Conservation (phyloP, 768 basidiomycete species). For the Gloeostereum incarnatum region DNA sequence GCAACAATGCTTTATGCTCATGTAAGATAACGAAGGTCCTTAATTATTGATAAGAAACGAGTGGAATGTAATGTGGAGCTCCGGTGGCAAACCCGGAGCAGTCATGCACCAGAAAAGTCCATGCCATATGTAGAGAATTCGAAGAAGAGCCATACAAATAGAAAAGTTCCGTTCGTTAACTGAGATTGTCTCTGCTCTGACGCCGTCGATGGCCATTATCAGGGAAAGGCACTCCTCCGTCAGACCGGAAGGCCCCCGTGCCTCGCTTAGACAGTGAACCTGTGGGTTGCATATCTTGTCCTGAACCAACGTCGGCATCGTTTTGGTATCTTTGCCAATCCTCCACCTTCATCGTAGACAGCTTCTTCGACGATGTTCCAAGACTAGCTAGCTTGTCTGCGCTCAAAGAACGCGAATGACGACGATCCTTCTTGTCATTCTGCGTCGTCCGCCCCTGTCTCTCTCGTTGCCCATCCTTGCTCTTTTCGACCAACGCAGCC, state of each 20-base stretch:
- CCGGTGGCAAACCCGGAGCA: background rate
- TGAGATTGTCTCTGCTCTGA: conserved; percentile 26
- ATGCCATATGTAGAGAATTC: conserved; percentile 7
- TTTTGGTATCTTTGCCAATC: conserved; percentile 77
- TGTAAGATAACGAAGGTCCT: too few species aligned
- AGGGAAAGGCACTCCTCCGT: conserved; percentile 50
- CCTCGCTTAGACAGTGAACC: conserved; percentile 26
- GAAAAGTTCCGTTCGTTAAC: conserved; percentile 10
- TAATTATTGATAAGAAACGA: too few species aligned
- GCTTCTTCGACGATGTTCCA: conserved; percentile 41
- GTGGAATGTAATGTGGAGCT: too few species aligned
- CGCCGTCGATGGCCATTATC: conserved; percentile 23
- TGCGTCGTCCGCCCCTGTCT: conserved; percentile 19
- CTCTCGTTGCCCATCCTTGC: conserved; percentile 32
- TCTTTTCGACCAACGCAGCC: conserved; percentile 44
- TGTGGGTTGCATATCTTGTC: too few species aligned
- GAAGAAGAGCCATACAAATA: conserved; percentile 9
- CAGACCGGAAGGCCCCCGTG: conserved; percentile 18
- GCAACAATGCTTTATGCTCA: too few species aligned
- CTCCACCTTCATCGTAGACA: conserved; percentile 75
- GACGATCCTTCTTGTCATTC: conserved; percentile 24
- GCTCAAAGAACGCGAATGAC: conserved; percentile 49
- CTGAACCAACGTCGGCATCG: conserved; percentile 23
- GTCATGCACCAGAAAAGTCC: background rate
- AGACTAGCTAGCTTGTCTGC: conserved; percentile 47